Conservation (phyloP, 192 early-diverging fungal species). For the Coemansia sp. region DNA sequence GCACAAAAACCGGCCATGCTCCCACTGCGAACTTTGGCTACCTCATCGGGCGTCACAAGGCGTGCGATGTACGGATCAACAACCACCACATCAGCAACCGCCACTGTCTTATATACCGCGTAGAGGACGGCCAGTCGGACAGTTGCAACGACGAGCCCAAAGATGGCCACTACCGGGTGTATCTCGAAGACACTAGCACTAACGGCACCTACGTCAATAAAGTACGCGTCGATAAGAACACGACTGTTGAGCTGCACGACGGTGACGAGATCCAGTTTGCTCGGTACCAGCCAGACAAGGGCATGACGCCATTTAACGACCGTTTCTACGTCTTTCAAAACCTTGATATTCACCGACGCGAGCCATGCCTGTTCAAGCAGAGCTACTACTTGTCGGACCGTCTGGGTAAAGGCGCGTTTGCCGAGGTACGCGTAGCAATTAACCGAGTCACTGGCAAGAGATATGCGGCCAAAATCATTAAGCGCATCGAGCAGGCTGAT, state of each 20-base stretch:
- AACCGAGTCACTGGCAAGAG: conserved; percentile 65
- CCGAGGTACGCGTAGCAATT: conserved; percentile 66
- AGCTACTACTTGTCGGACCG: conserved; percentile 43
- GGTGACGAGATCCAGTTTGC: conserved; percentile 68
- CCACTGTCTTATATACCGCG: conserved; percentile 57
- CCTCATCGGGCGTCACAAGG: conserved; percentile 55
- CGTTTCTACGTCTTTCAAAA: conserved; percentile 53
- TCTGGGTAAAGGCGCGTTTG: conserved; percentile 62
- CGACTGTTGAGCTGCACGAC: conserved; percentile 57
- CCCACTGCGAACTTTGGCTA: conserved; percentile 45
- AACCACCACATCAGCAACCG: conserved; percentile 58
- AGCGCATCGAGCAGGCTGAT: conserved; percentile 32
- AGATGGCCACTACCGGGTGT: conserved; percentile 19
- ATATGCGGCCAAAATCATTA: conserved; percentile 78
- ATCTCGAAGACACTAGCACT: conserved; percentile 60
- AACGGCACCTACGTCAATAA: conserved; percentile 76
- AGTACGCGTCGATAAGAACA: conserved; percentile 54
- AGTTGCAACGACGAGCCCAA: conserved; percentile 7
- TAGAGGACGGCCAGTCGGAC: conserved; percentile 19
- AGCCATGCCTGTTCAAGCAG: conserved; percentile 50
- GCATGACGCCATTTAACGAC: conserved; percentile 50
- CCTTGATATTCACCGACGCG: conserved; percentile 41
- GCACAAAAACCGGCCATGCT: conserved; percentile 25
- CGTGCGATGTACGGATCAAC: conserved; percentile 53
- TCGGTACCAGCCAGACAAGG: conserved; percentile 48